Conservation (phyloP, 2,329 filamentous ascomycete genomes). For the Curvularia sp. region DNA sequence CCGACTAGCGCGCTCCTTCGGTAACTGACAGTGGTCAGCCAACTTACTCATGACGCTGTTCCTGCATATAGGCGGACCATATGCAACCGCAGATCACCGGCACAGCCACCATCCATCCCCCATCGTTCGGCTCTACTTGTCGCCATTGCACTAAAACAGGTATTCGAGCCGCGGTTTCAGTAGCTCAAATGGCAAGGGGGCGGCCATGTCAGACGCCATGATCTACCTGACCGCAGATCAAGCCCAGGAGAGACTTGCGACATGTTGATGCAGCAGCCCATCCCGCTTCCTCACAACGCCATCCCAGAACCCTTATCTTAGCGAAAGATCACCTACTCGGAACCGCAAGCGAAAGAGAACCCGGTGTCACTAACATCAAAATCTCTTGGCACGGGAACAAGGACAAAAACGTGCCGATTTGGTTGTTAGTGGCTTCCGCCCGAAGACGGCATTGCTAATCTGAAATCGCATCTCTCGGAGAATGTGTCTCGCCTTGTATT, state of each 20-base stretch:
- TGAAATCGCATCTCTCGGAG: conserved; percentile 2
- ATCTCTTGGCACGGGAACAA: conserved; percentile 17
- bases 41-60: conserved; percentile 5
- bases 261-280: conserved; percentile 1
- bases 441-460: conserved; percentile 7
- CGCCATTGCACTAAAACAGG: not conserved
- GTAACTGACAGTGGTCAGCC: conserved; percentile 8
- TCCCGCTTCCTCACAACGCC: not conserved
- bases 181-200: conserved; percentile 1
- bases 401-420: conserved; percentile 5
- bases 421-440: not conserved
- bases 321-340: not conserved
- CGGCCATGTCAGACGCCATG: not conserved
- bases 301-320: conserved; percentile 1
- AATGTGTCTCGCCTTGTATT: not conserved
- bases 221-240: conserved; percentile 1
- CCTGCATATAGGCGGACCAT: conserved; percentile 10
- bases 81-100: conserved; percentile 5
- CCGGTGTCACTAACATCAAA: conserved; percentile 11
- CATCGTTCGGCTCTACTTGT: conserved; percentile 13
- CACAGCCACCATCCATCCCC: conserved; percentile 11
- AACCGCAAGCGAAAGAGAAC: conserved; percentile 12
- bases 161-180: not conserved
- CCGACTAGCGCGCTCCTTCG: conserved; percentile 1
- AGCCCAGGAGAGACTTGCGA: not conserved